Base-by-base conservation (phyloP, 108 stramenopile genomes). In the Cyclotella atomus region DNA sequence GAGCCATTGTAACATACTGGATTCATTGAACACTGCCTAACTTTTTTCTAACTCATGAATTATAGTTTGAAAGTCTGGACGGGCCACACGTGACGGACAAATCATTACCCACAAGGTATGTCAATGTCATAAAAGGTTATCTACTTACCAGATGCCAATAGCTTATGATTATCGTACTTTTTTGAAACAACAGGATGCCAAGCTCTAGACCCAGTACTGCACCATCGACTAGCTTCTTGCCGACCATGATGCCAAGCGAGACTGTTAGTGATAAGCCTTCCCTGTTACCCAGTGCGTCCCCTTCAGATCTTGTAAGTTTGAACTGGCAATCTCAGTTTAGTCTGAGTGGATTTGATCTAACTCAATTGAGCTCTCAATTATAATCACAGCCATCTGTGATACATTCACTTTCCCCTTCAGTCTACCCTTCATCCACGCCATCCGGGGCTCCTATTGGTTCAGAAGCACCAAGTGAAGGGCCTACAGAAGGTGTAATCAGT, bases 1-100 rank as follows among this genome's bases (percentile, higher is more conserved):
- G n/a, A n/a, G n/a, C n/a, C n/a, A n/a, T n/a, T n/a, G n/a, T n/a
- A n/a, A n/a, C n/a, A n/a, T n/a, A n/a, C n/a, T n/a, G n/a, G n/a
- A n/a, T n/a, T n/a, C n/a, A n/a, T n/a, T n/a, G n/a, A n/a, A n/a
- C n/a, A n/a, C n/a, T n/a, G n/a, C n/a, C n/a, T n/a, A n/a, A n/a
- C n/a, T n/a, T n/a, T n/a, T n/a, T n/a, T n/a, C n/a, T n/a, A n/a
- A n/a, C n/a, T n/a, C n/a, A n/a, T n/a, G n/a, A n/a, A n/a, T n/a
- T n/a, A 2, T 10, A 14, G 29, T 57, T 57, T 57, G 56, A 30
- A 57, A 28, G 29, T 12, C 0, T 57, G 29, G 29, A 30, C 14
- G 56, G 29, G 32, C 56, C 30, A 4, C 10, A 30, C n/a, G 56
- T 57, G 16, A 57, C 56, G 29, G 56, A 57, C n/a, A n/a, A n/a